phyloP scores from a whole-genome alignment of 257 asterid species.

The Gentiana straminea region DNA sequence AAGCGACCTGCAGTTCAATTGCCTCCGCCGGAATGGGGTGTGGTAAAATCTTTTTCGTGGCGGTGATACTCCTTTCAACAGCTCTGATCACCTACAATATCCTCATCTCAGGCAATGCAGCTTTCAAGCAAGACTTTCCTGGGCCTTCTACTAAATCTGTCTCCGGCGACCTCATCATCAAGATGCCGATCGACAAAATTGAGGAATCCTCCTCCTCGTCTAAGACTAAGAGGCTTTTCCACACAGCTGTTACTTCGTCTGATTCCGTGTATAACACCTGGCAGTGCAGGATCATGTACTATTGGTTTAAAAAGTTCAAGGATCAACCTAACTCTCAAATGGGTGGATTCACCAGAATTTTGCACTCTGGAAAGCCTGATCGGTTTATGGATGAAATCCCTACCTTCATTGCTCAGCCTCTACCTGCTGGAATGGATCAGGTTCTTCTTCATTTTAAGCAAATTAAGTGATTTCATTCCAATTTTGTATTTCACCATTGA shows the following conservation, averaged over 20 bases:
- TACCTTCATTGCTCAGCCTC: slow-evolving; percentile 84
- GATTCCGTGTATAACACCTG: slow-evolving; percentile 91
- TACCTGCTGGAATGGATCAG: slow-evolving; percentile 89
- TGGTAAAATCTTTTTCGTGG: slow-evolving; percentile 65
- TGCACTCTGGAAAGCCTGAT: slow-evolving; percentile 73
- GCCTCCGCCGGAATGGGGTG: slow-evolving; percentile 37
- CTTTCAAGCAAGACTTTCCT: slow-evolving; percentile 74
- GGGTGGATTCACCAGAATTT: slow-evolving; percentile 91
- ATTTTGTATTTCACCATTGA: too few species aligned
- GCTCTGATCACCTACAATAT: slow-evolving; percentile 89
- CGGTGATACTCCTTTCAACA: slow-evolving; percentile 54
- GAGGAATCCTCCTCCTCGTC: slow-evolving; percentile 1
- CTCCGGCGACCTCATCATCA: slow-evolving; percentile 55
- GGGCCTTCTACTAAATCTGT: slow-evolving; percentile 21
- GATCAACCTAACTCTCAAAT: slow-evolving; percentile 49
- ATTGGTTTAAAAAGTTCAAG: slow-evolving; percentile 79
- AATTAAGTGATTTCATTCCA: slow-evolving; percentile 1
- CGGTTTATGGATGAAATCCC: slow-evolving; percentile 91
- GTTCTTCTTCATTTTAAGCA: slow-evolving; percentile 18
- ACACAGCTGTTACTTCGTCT: slow-evolving; percentile 85
- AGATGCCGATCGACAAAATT: slow-evolving; percentile 42
- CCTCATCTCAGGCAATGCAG: slow-evolving; percentile 78
- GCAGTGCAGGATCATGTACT: slow-evolving; percentile 93
- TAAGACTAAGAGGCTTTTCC: slow-evolving; percentile 48
- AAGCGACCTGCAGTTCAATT: too few species aligned